Evolutionary conservation across 345 rosid species (phyloP), one percentile per base, ranked within the genome.

Genomic region (Odontarrhena argentea): DNA sequence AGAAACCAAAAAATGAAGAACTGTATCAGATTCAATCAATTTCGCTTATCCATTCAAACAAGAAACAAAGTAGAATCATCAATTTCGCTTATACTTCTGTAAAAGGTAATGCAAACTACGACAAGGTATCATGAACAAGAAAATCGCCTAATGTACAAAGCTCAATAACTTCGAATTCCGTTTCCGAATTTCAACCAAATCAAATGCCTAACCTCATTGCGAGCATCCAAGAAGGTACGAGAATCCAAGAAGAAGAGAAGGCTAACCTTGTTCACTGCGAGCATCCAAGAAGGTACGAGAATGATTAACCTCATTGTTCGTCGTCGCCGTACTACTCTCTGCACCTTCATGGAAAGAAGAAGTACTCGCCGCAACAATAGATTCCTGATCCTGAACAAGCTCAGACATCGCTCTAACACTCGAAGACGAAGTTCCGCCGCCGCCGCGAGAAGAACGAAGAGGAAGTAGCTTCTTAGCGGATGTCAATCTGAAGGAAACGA

Each of bases 221-320:
- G 32, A 28, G 32, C 32, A 28, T 28, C 32, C 15, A 8, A 65
- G 46, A 32, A 34, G 53, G 22, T 65, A 28, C 32, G 32, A 28
- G 32, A 3, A 28, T 28, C 32, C 15, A 8, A 65, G 46, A 32
- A 34, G 53, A 60, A 18, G 54, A 51, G 64, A 55, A 28, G 35
- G 51, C 41, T 52, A 64, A 94, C 99, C 99, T 83, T 85, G 65
- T 68, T 83, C 96, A 28, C 84, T 81, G 34, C 75, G 81, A 12
- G 83, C 99, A 59, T 91, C 87, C 43, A 86, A 74, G 73, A 93
- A 88, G 36, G 88, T 77, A 63, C 89, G 90, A 3, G 85, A 77
- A 73, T 82, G 92, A 65, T 51, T 71, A 36, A 60, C 65, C 75
- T 73, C 76, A 58, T 26, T 32, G 1, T 1, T 12, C 35, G 24